A percentile compares a stretch with the other conserved stretches of the same genome.
Conservation (phyloP, 257 asterid genomes). For the Solanum pennellii region DNA sequence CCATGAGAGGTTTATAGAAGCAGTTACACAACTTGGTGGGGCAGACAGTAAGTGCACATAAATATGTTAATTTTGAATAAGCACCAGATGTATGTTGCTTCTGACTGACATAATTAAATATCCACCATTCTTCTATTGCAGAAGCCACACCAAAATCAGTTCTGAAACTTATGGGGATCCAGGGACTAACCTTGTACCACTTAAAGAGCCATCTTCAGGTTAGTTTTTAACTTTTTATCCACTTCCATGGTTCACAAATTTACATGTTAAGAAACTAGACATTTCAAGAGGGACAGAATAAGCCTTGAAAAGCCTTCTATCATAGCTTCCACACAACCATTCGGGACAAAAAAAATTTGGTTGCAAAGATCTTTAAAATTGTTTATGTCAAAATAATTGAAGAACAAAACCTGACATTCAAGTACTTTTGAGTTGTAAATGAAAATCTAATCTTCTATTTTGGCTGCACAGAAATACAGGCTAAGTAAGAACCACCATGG, state of each 20-base stretch:
- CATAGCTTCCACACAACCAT: background rate
- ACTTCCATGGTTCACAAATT: background rate
- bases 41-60: slow-evolving; percentile 76
- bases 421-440: background rate
- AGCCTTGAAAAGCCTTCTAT: background rate
- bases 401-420: background rate
- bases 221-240: background rate
- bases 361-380: background rate
- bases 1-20: slow-evolving; percentile 80
- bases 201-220: slow-evolving; percentile 98
- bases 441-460: slow-evolving; percentile 2
- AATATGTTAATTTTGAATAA: background rate
- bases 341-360: background rate
- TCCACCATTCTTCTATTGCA: slow-evolving; percentile 24
- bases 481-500: slow-evolving; percentile 77
- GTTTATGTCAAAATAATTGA: background rate
- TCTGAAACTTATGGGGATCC: slow-evolving; percentile 92
- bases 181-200: slow-evolving; percentile 84
- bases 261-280: slow-evolving; percentile 1
- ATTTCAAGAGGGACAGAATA: background rate
- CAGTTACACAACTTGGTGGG: slow-evolving; percentile 96
- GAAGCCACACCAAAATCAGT: slow-evolving; percentile 99
- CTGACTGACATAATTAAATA: slow-evolving; percentile 14
- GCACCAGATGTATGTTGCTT: slow-evolving; percentile 6
- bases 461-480: slow-evolving; percentile 67